These are phyloP conservation scores for Lactifluus piperatus DNA, from an alignment of 768 basidiomycete species.

Conservation along the genomic window DNA sequence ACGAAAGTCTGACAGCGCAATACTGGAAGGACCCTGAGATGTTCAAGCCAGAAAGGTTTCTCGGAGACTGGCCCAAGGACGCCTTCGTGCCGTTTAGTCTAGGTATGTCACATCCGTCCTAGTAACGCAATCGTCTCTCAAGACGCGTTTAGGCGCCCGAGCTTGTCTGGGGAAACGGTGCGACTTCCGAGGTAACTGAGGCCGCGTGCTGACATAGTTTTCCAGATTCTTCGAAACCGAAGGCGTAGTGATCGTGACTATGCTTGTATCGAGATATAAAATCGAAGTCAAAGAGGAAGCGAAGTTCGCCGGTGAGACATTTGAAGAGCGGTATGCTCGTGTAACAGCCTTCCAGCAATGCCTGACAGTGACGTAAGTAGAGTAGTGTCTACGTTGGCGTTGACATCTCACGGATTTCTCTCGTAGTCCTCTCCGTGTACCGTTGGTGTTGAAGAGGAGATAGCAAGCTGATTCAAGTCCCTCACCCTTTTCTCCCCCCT, in stretches of 20 bases:
- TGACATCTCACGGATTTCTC: too few relatives aligned
- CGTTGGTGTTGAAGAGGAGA: constrained; percentile 20
- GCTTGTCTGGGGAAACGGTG: constrained; percentile 22
- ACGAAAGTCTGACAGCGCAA: constrained; percentile 31
- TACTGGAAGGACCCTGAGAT: constrained; percentile 46
- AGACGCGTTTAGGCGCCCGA: constrained; percentile 9
- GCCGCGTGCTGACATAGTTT: background rate
- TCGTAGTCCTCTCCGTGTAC: constrained; percentile 15
- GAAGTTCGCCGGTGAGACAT: constrained; percentile 37
- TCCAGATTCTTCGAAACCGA: constrained; percentile 44
- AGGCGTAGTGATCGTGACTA: constrained; percentile 37
- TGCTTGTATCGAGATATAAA: constrained; percentile 38
- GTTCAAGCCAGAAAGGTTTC: constrained; percentile 35
- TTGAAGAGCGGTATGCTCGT: constrained; percentile 33
- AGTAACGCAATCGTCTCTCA: background rate
- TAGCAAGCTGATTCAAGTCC: background rate
- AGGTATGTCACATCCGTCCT: constrained; percentile 7
- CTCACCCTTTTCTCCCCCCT: background rate
- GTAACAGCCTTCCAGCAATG: background rate
- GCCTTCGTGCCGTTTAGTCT: constrained; percentile 29
- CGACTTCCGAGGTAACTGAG: background rate
- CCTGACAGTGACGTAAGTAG: constrained; percentile 5
- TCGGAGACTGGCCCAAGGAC: constrained; percentile 27
- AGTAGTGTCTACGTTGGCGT: too few relatives aligned
- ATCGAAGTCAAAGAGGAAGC: constrained; percentile 42